Evolutionary conservation across 2,329 filamentous ascomycete species (phyloP).

Genomic region (Orbilia brochopaga): DNA sequence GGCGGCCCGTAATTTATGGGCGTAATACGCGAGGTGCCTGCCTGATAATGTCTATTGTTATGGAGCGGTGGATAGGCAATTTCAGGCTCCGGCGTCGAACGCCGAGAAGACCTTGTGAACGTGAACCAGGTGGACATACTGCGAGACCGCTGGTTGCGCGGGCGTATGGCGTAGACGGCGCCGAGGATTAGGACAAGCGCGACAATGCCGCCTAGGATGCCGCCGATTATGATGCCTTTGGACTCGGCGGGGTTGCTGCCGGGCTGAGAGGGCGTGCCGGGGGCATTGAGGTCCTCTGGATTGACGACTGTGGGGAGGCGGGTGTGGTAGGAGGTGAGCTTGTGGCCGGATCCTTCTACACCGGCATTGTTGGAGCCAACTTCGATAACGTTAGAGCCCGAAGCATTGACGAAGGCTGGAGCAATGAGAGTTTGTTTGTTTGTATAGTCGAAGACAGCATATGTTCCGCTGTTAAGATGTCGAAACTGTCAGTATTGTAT

Average conservation of each 20-base stretch:
- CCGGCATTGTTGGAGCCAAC: conserved; percentile 26
- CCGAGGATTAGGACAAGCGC: conserved; percentile 28
- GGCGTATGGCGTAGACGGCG: conserved; percentile 41
- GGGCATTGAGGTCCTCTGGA: conserved; percentile 15
- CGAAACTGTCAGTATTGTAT: background rate
- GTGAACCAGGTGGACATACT: conserved; percentile 41
- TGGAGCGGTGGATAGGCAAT: conserved; percentile 36
- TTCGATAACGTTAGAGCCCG: conserved; percentile 26
- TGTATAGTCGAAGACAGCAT: conserved; percentile 38
- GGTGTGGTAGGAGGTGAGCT: conserved; percentile 11
- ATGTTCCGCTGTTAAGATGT: conserved; percentile 22
- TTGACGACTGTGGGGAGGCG: conserved; percentile 15
- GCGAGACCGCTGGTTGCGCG: conserved; percentile 35
- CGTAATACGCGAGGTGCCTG: conserved; percentile 22
- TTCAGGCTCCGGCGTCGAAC: conserved; percentile 24
- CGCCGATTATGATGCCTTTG: conserved; percentile 35
- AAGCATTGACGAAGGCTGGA: conserved; percentile 33
- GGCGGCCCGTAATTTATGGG: conserved; percentile 20
- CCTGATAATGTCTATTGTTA: conserved; percentile 26
- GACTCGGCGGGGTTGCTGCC: conserved; percentile 30
- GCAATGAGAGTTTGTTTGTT: conserved; percentile 43
- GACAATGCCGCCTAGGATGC: conserved; percentile 36
- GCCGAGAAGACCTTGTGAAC: conserved; percentile 14
- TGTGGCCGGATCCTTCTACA: conserved; percentile 19
- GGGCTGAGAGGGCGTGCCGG: conserved; percentile 30